Conservation (phyloP, 257 asterid species). For the Solanum commersonii region DNA sequence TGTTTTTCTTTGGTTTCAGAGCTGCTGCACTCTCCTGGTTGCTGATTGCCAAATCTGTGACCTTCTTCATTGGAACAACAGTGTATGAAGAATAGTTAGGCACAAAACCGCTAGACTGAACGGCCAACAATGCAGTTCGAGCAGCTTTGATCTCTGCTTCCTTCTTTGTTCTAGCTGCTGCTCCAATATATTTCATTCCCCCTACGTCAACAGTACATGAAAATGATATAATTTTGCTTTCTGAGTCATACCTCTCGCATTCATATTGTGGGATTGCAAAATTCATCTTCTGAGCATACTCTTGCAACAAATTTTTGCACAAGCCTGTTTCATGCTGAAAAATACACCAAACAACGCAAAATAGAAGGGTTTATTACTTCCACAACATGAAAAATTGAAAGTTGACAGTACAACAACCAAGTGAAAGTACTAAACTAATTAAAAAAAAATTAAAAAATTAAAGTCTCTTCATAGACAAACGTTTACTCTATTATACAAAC, state of each 20-base stretch:
- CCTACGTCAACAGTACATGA: constrained; percentile 71
- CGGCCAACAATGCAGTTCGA: constrained; percentile 82
- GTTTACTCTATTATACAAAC: neutral
- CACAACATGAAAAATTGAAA: neutral
- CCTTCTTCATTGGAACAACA: constrained; percentile 63
- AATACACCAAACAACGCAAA: neutral
- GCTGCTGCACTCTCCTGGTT: constrained; percentile 46
- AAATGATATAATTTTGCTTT: constrained; percentile 26
- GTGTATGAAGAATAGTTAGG: constrained; percentile 41
- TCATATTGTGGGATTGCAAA: constrained; percentile 66
- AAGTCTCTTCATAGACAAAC: neutral
- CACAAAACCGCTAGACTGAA: constrained; percentile 40
- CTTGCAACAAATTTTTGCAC: constrained; percentile 90
- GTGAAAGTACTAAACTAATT: neutral
- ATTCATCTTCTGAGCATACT: constrained; percentile 94
- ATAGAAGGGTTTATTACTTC: neutral
- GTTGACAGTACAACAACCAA: neutral
- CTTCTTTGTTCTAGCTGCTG: constrained; percentile 69
- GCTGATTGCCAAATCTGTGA: constrained; percentile 35
- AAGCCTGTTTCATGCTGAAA: constrained; percentile 93
- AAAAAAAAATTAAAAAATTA: neutral
- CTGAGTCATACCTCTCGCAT: constrained; percentile 36
- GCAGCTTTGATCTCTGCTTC: constrained; percentile 97
- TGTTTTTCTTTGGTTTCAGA: constrained; percentile 53
- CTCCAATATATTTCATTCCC: constrained; percentile 72